Conservation (phyloP, 2,329 filamentous ascomycete genomes). For the Alternaria ethzedia region DNA sequence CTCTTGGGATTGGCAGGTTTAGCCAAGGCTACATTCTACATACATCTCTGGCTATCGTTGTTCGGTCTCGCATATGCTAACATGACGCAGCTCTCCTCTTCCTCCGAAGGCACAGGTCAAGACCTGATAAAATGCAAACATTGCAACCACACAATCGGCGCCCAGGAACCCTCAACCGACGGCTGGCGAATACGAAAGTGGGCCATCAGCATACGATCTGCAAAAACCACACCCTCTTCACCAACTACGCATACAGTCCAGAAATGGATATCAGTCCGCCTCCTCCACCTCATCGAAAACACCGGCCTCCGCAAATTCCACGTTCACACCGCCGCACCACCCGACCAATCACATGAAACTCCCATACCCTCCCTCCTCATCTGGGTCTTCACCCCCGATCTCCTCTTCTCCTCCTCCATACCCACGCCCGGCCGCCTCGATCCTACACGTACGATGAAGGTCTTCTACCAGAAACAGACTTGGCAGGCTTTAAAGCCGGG, state of each 20-base stretch:
- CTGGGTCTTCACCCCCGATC: constrained; percentile 67
- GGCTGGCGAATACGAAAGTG: constrained; percentile 61
- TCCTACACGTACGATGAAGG: constrained; percentile 62
- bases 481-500: constrained; percentile 33
- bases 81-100: constrained; percentile 5
- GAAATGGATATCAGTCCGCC: constrained; percentile 61
- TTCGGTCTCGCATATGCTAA: constrained; percentile 11
- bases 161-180: constrained; percentile 51
- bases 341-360: not conserved
- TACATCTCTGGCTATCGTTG: too few species aligned
- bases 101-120: not conserved
- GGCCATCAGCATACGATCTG: constrained; percentile 44
- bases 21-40: constrained; percentile 37
- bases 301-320: constrained; percentile 64
- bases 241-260: constrained; percentile 30
- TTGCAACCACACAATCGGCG: constrained; percentile 47
- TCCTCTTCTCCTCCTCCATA: constrained; percentile 61
- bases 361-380: constrained; percentile 48
- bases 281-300: constrained; percentile 63
- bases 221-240: constrained; percentile 2
- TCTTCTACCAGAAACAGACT: constrained; percentile 57
- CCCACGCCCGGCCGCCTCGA: constrained; percentile 31
- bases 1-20: constrained; percentile 44
- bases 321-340: constrained; percentile 48
- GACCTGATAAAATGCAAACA: constrained; percentile 45